Evolutionary conservation across 345 rosid species (phyloP), one percentile per base, ranked within the genome.

Genomic region (Pelargonium nanum): DNA sequence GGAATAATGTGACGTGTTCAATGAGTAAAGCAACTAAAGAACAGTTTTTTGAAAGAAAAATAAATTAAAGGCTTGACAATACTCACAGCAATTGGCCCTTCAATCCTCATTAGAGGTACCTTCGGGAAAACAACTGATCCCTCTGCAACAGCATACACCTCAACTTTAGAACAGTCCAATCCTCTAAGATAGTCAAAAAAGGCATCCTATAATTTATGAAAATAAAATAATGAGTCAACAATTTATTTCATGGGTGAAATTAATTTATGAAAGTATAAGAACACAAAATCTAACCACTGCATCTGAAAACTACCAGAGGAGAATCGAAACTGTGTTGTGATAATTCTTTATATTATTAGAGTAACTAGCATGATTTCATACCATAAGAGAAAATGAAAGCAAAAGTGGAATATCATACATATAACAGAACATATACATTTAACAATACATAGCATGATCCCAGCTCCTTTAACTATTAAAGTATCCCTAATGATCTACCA

Each of bases 61-160:
- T 40, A 40, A 40, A 5, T 13, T 48, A 56, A 48, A 50, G 51
- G 61, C 51, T 67, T 67, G 54, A 53, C 26, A 32, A 26, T 68
- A 86, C 99, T 85, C 68, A 90, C 99, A 75, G 92, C 96, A 61
- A 87, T 69, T 32, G 99, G 97, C 28, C 99, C 99, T 82, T 88
- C 96, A 50, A 94, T 79, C 73, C 97, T 77, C 65, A 91, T 68
- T 55, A 94, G 75, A 68, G 99, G 99, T 20, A 91, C 86, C 77
- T 86, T 91, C 1, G 98, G 98, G 74, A 88, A 91, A 71, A 88
- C 98, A 57, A 85, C 90, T 1, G 92, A 70, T 45, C 98, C 98
- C 82, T 91, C 96, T 2, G 90, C 24, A 74, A 86, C 73, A 30
- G 98, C 87, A 83, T 85, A 83, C 4, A 88, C 83, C 75, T 91